These are phyloP conservation scores for Castanea sativa DNA, from an alignment of 306 rosid genomes.

Conservation along the genomic window DNA sequence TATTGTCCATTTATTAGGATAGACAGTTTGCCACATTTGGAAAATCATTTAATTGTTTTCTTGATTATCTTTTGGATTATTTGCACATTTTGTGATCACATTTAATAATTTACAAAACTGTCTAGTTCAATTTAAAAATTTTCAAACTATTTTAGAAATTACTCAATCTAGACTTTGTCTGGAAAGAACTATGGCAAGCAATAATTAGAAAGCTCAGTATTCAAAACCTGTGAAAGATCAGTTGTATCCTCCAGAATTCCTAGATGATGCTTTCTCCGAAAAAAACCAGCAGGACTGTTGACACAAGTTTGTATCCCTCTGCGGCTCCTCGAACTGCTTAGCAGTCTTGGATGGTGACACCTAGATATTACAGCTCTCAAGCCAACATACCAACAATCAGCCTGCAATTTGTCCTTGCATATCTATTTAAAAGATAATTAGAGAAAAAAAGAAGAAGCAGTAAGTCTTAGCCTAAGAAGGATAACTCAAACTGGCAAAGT, in stretches of 20 bases:
- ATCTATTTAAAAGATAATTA: constrained; percentile 39
- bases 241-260: constrained; percentile 65
- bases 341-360: constrained; percentile 45
- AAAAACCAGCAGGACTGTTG: constrained; percentile 78
- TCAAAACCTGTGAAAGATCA: constrained; percentile 68
- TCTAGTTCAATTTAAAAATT: not conserved
- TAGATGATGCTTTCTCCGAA: constrained; percentile 71
- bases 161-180: not conserved
- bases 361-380: constrained; percentile 62
- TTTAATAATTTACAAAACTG: not conserved
- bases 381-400: constrained; percentile 77
- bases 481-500: not conserved
- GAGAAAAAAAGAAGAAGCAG: constrained; percentile 2
- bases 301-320: constrained; percentile 75
- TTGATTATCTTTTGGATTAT: not conserved
- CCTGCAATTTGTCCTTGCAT: constrained; percentile 81
- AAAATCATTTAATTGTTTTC: not conserved
- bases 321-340: constrained; percentile 53
- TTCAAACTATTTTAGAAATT: not conserved
- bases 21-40: not conserved
- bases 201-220: not conserved
- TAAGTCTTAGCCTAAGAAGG: not conserved
- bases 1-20: not conserved
- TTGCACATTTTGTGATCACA: not conserved
- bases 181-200: not conserved